Base-by-base conservation (phyloP, 345 rosid genomes). In the Clarkia xantiana region DNA sequence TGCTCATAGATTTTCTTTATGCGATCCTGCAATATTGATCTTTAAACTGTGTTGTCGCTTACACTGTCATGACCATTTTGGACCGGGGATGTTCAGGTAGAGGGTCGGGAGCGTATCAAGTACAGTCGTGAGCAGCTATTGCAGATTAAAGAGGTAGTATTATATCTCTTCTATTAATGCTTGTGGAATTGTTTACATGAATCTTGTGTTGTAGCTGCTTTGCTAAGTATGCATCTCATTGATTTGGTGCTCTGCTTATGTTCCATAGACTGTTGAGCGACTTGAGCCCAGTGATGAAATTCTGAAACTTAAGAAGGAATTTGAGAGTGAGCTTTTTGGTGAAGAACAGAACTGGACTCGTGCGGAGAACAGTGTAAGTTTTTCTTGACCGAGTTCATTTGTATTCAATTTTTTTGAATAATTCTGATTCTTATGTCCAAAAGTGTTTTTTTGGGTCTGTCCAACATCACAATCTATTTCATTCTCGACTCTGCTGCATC, bases 301-400 rank as follows among this genome's bases (percentile, higher is more conserved):
- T 49, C 52, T 81, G 61, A 86, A 74, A 60, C 66, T 78, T 50
- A 78, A 67, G 57, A 62, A 57, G 51, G 94, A 86, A 52, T 55
- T 91, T 53, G 80, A 78, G n/a, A 62, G 73, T 59, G 94, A 86
- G 51, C 61, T 86, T 44, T 77, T 76, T 56, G 87, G 89, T 11
- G 85, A 81, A 71, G 94, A 81, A 51, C 83, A 76, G 62, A 76
- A 40, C 71, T 80, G 94, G 96, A 67, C 64, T 34, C 84, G 57
- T 44, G 67, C 62, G 13, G 94, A 91, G 45, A 70, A 22, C 69
- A 76, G 57, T 58, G 98, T 86, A 58, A 75, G 74, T 74, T 13
- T 45, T 61, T 13, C 46, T 53, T 15, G 49, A 20, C n/a, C n/a
- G n/a, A n/a, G 16, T 53, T 39, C 34, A 43, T 40, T 34, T 20